Base-by-base conservation (phyloP, 2,329 filamentous ascomycete genomes). In the Hypoxylon sp. region DNA sequence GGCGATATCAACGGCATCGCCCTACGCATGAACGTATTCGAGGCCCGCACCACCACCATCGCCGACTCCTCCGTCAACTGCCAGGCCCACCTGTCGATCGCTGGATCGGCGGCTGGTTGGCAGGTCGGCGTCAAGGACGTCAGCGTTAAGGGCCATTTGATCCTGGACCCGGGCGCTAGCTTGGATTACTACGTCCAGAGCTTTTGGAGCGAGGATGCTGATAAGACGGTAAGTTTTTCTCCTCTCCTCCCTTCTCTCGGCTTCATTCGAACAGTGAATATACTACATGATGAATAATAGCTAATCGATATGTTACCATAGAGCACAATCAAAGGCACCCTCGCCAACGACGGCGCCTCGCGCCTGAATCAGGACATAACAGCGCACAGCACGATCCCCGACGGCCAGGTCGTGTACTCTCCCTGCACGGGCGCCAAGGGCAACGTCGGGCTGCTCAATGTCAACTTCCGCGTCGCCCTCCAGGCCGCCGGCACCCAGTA, bases 391-490 rank as follows among this genome's bases (percentile, higher is more conserved):
- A 67, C 74, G 26, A 75, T 76, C 44, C 71, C 73, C 8, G 74
- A 72, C 17, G 59, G 29, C 55, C 62, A 59, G 46, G 72, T 77
- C 52, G 77, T 76, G 11, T 82, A 80, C 78, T 81, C 79, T 22
- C 73, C 75, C 10, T 82, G 81, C 75, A 77, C 75, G 8, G 69
- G 66, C 55, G 52, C 71, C 47, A 71, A 74, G 54, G 80, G 80
- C 37, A 74, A 72, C 71, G 75, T 80, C 37, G 80, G 80, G 22
- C 77, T 81, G 53, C 73, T 82, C 44, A 81, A 82, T 70, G 77
- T 82, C 77, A 81, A 82, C 74, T 81, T 81, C 75, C 77, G 80
- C 63, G 77, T 79, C 54, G 79, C 77, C 3, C 75, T 82, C 17
- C 73, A 62, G 31, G 78, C 78, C 24, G 75, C 75, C 48, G 77